Conservation (phyloP, 352 stramenopile genomes). For the Thalassiosira mediterranea region DNA sequence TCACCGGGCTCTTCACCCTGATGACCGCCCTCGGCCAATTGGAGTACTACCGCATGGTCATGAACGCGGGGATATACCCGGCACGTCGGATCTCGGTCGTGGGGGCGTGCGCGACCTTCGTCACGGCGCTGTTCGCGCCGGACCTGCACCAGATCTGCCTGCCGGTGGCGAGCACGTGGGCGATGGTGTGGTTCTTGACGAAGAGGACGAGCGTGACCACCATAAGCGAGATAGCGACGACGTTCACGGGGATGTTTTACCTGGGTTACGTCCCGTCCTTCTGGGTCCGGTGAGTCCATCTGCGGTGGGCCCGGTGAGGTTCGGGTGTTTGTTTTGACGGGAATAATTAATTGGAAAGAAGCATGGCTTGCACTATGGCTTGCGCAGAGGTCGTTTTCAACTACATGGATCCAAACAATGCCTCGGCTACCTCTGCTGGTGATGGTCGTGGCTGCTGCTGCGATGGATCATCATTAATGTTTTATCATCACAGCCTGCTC, state of each 20-base stretch:
- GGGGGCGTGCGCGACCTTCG: slow-evolving; percentile 79
- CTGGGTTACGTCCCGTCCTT: slow-evolving; percentile 51
- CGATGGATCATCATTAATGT: too few relatives aligned
- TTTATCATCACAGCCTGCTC: too few relatives aligned
- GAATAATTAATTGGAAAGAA: background rate
- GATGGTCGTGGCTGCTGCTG: too few relatives aligned
- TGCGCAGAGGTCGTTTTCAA: too few relatives aligned
- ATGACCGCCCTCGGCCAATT: slow-evolving; percentile 82
- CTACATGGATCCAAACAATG: too few relatives aligned
- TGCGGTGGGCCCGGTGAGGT: too few relatives aligned
- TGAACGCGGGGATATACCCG: slow-evolving; percentile 83
- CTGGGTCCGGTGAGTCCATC: background rate
- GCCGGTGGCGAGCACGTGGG: slow-evolving; percentile 70
- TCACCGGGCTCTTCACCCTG: slow-evolving; percentile 80
- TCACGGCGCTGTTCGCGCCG: slow-evolving; percentile 80
- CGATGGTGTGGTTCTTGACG: slow-evolving; percentile 85
- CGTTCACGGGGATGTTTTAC: slow-evolving; percentile 90
- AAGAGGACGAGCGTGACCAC: slow-evolving; percentile 71
- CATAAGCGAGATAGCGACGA: slow-evolving; percentile 89
- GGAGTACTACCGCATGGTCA: slow-evolving; percentile 88
- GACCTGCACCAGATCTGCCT: slow-evolving; percentile 81
- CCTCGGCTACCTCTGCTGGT: too few relatives aligned
- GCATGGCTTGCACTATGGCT: background rate
- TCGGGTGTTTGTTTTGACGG: too few relatives aligned
- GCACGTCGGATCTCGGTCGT: slow-evolving; percentile 85